These are phyloP conservation scores for Fusarium nelsonii DNA, from an alignment of 2,329 filamentous ascomycete genomes.

Conservation along the genomic window DNA sequence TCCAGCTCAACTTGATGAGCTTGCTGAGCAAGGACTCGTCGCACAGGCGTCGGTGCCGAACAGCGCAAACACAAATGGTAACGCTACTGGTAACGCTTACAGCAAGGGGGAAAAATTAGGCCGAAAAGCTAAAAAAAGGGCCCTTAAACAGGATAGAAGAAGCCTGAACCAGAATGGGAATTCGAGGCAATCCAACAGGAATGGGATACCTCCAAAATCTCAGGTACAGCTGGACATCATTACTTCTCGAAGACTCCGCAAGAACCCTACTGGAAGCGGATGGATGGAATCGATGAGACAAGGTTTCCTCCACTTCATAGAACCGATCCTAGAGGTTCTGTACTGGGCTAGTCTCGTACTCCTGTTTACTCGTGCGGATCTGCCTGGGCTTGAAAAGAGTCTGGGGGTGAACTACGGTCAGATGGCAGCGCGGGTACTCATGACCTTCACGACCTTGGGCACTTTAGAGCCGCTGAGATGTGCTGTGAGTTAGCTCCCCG, in stretches of 20 bases:
- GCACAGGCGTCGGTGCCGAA: neutral
- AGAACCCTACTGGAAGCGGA: neutral
- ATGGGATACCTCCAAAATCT: neutral
- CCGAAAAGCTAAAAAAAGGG: neutral
- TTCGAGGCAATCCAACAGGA: neutral
- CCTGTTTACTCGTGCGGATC: slow-evolving; percentile 15
- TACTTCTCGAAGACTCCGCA: neutral
- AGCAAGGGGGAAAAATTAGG: neutral
- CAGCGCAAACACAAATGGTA: neutral
- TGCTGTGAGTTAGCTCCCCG: slow-evolving; percentile 27
- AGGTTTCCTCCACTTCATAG: neutral
- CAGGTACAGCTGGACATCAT: neutral
- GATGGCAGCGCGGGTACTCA: slow-evolving; percentile 28
- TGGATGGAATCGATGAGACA: neutral
- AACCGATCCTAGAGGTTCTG: neutral
- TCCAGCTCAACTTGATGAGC: neutral
- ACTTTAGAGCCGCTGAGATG: slow-evolving; percentile 42
- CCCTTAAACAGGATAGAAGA: neutral
- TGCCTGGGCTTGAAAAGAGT: slow-evolving; percentile 3
- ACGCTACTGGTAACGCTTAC: neutral
- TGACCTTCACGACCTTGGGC: slow-evolving; percentile 40
- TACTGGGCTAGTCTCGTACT: slow-evolving; percentile 16
- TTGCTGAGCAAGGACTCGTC: neutral
- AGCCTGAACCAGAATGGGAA: slow-evolving; percentile 3
- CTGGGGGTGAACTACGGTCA: neutral